phyloP scores from a whole-genome alignment of 202 grass and related monocot species.

The Setaria viridis region DNA sequence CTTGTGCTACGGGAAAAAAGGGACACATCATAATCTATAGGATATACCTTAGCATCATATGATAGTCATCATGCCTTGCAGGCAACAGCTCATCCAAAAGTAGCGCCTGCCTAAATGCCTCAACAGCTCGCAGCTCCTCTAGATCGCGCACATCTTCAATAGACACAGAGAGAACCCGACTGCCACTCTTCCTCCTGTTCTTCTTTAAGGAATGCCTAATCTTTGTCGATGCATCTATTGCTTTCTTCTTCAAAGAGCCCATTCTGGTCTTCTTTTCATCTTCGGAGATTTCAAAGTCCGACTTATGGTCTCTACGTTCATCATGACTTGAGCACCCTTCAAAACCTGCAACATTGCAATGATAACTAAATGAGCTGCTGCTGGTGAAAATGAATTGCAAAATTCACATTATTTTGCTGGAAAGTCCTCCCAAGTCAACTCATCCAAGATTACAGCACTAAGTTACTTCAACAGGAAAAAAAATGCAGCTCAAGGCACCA shows the following conservation, averaged over 20 bases:
- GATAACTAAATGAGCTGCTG: not conserved
- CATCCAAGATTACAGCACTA: not conserved
- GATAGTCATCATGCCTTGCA: constrained; percentile 89
- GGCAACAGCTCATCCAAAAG: constrained; percentile 80
- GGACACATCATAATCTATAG: not conserved
- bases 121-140: constrained; percentile 70
- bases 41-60: constrained; percentile 83
- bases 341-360: constrained; percentile 53
- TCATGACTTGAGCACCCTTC: constrained; percentile 76
- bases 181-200: constrained; percentile 76
- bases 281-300: constrained; percentile 80
- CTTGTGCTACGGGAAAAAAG: constrained; percentile 3
- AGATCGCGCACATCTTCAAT: constrained; percentile 89
- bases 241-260: constrained; percentile 86
- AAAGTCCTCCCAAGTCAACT: not conserved
- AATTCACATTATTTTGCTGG: not conserved
- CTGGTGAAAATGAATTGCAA: not conserved
- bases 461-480: not conserved
- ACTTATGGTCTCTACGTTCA: constrained; percentile 66
- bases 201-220: constrained; percentile 86
- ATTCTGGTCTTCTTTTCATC: constrained; percentile 92
- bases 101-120: constrained; percentile 74
- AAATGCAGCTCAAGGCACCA: not conserved
- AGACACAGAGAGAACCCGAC: constrained; percentile 77
- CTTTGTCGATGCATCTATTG: constrained; percentile 83